phyloP scores from a whole-genome alignment of 371 early-diverging fungal genomes.

The Zopfochytrium polystomum region DNA sequence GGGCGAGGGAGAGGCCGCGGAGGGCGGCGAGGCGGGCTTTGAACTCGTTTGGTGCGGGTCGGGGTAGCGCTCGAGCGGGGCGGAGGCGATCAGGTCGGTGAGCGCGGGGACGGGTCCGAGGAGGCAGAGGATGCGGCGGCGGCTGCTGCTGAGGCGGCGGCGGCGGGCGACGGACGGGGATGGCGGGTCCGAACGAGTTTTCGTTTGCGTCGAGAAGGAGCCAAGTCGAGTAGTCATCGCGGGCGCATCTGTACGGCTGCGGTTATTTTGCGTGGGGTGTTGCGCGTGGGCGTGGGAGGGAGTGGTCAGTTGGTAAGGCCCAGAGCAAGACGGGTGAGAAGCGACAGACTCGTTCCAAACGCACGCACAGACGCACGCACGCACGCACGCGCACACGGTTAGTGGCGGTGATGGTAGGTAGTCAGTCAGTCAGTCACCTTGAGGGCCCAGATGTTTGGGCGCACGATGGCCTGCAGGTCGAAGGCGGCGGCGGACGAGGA shows the following conservation, averaged over 20 bases:
- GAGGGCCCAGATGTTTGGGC: constrained; percentile 90
- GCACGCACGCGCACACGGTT: no score
- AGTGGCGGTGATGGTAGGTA: no score
- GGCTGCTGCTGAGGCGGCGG: constrained; percentile 53
- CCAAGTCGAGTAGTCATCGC: constrained; percentile 90
- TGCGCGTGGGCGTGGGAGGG: no score
- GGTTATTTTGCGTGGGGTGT: neutral
- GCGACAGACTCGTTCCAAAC: no score
- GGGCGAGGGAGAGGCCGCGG: constrained; percentile 54
- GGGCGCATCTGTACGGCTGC: constrained; percentile 91
- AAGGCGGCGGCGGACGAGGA: constrained; percentile 43
- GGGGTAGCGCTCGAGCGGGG: constrained; percentile 87
- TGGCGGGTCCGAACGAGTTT: constrained; percentile 85
- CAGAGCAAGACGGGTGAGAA: neutral
- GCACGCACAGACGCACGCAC: no score
- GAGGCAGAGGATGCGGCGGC: no score
- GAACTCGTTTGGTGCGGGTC: constrained; percentile 85
- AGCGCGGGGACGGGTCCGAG: constrained; percentile 8
- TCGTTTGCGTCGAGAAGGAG: constrained; percentile 97
- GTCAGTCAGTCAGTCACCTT: no score
- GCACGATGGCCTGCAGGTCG: constrained; percentile 68
- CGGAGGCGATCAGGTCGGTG: no score
- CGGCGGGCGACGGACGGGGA: constrained; percentile 57
- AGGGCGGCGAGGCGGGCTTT: constrained; percentile 73
- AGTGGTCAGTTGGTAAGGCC: neutral